phyloP scores from a whole-genome alignment of 2,329 filamentous ascomycete species.

The Drechslerella coelobrocha region DNA sequence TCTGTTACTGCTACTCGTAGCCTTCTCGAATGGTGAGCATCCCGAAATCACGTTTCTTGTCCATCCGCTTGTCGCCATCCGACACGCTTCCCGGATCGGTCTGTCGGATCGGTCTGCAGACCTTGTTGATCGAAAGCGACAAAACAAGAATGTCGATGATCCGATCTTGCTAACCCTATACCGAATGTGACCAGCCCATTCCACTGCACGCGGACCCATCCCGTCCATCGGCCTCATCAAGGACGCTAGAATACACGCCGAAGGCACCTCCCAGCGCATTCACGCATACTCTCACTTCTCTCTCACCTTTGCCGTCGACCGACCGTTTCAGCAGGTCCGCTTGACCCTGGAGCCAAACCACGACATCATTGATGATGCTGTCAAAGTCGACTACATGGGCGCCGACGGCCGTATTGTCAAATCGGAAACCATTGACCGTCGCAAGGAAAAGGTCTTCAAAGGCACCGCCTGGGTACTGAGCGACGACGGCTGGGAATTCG shows the following conservation, averaged over 20 bases:
- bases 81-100: background rate
- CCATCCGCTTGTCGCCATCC: background rate
- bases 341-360: slow-evolving; percentile 87
- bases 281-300: slow-evolving; percentile 84
- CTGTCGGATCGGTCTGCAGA: background rate
- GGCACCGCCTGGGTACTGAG: slow-evolving; percentile 75
- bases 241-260: slow-evolving; percentile 77
- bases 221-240: slow-evolving; percentile 75
- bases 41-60: background rate
- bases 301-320: slow-evolving; percentile 77
- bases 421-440: slow-evolving; percentile 73
- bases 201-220: slow-evolving; percentile 76
- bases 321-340: slow-evolving; percentile 72
- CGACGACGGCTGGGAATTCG: slow-evolving; percentile 74
- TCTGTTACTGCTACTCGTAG: slow-evolving; percentile 11
- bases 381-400: slow-evolving; percentile 74
- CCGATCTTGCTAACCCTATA: background rate
- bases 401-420: slow-evolving; percentile 72
- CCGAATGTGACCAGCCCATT: slow-evolving; percentile 66
- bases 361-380: slow-evolving; percentile 80
- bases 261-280: slow-evolving; percentile 70
- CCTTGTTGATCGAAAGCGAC: background rate
- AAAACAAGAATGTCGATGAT: background rate
- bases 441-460: slow-evolving; percentile 81
- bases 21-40: slow-evolving; percentile 42